These are phyloP conservation scores for Scopulariopsis brevicaulis DNA, from an alignment of 2,329 filamentous ascomycete genomes.

Conservation along the genomic window DNA sequence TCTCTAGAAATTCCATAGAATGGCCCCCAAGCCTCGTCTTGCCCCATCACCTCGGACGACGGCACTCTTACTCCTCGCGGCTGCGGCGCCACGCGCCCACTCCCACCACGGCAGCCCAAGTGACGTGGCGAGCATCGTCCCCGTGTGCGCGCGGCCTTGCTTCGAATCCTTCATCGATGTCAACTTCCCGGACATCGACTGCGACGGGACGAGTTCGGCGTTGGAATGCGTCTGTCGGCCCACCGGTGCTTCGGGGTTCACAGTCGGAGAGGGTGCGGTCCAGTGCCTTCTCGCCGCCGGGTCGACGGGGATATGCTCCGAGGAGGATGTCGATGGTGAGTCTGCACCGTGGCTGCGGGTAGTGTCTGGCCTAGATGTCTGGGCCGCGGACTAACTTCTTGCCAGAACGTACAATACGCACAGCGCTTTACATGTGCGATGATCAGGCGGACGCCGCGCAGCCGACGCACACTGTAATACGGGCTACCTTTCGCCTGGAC, in stretches of 20 bases:
- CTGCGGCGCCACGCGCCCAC: background rate
- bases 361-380: background rate
- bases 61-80: background rate
- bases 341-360: background rate
- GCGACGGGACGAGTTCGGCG: constrained; percentile 32
- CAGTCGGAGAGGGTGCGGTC: constrained; percentile 59
- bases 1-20: background rate
- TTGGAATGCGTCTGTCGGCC: constrained; percentile 54
- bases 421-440: constrained; percentile 48
- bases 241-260: constrained; percentile 49
- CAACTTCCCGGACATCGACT: constrained; percentile 41
- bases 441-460: constrained; percentile 34
- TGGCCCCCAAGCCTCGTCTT: background rate
- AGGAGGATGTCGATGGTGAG: constrained; percentile 18
- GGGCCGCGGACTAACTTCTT: background rate
- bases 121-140: constrained; percentile 34
- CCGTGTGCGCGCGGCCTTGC: constrained; percentile 48
- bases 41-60: background rate
- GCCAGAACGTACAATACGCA: background rate
- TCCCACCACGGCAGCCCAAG: constrained; percentile 9
- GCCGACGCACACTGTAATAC: constrained; percentile 47
- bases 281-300: constrained; percentile 51
- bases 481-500: constrained; percentile 37
- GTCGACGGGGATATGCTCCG: constrained; percentile 37
- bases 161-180: constrained; percentile 49